phyloP scores from a whole-genome alignment of 306 rosid genomes.

The Pachyrhizus erosus region DNA sequence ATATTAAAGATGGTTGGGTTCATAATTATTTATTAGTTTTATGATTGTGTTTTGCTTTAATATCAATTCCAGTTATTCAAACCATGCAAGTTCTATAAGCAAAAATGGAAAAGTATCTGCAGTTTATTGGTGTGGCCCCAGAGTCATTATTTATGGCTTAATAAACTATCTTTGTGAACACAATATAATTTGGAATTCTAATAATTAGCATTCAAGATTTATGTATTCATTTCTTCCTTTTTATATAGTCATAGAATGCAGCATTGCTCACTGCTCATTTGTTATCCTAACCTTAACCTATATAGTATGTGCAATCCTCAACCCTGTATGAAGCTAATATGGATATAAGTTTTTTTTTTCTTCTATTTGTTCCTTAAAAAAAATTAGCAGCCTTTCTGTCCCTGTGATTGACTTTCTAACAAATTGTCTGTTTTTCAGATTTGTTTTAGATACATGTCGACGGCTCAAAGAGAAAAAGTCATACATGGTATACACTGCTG shows the following conservation, averaged over 20 bases:
- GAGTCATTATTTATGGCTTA: background rate
- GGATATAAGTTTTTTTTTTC: background rate
- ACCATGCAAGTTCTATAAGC: background rate
- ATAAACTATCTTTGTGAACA: constrained; percentile 16
- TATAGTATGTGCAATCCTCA: background rate
- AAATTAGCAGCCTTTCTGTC: background rate
- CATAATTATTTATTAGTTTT: background rate
- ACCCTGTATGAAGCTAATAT: constrained; percentile 5
- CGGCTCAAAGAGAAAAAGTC: constrained; percentile 81
- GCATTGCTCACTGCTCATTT: background rate
- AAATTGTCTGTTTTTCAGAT: constrained; percentile 59
- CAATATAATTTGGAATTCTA: background rate
- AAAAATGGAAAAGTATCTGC: background rate
- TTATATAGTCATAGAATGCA: background rate
- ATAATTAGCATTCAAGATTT: background rate
- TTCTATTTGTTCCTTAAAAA: constrained; percentile 3
- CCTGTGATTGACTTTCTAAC: constrained; percentile 35
- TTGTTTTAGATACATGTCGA: constrained; percentile 76
- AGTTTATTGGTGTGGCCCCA: constrained; percentile 1
- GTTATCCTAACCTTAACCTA: background rate
- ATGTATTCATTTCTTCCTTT: constrained; percentile 13
- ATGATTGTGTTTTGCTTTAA: background rate
- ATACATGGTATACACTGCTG: constrained; percentile 89
- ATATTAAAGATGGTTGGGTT: background rate
- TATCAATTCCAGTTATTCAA: background rate